These are phyloP conservation scores for Alternaria solani DNA, from an alignment of 2,329 filamentous ascomycete genomes.

Conservation along the genomic window DNA sequence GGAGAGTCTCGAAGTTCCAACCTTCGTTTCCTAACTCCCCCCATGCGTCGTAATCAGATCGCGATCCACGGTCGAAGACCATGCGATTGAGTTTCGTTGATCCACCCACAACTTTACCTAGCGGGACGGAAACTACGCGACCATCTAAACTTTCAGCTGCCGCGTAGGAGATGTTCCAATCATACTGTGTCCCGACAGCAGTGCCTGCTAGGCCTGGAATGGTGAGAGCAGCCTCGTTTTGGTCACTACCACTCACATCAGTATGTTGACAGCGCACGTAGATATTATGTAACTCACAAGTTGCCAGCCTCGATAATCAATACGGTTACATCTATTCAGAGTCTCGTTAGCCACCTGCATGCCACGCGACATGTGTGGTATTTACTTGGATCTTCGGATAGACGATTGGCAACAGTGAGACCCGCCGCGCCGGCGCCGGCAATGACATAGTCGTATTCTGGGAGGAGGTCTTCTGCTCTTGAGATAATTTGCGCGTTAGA, in stretches of 20 bases:
- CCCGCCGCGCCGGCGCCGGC: slow-evolving; percentile 38
- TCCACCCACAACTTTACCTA: slow-evolving; percentile 36
- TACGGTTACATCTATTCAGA: slow-evolving; percentile 23
- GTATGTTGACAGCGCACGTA: neutral
- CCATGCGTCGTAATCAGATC: slow-evolving; percentile 45
- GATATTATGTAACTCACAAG: slow-evolving; percentile 20
- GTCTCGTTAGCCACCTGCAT: neutral
- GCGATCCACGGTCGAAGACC: slow-evolving; percentile 39
- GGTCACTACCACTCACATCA: slow-evolving; percentile 23
- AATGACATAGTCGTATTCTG: slow-evolving; percentile 38
- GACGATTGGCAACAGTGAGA: slow-evolving; percentile 40
- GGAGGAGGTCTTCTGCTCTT: slow-evolving; percentile 22
- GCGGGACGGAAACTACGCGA: slow-evolving; percentile 22
- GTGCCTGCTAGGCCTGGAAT: slow-evolving; percentile 36
- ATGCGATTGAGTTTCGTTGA: slow-evolving; percentile 52
- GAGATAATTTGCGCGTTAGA: slow-evolving; percentile 24
- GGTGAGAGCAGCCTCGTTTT: slow-evolving; percentile 32
- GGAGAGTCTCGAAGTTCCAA: slow-evolving; percentile 38
- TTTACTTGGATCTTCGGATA: slow-evolving; percentile 33
- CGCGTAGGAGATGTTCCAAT: slow-evolving; percentile 35
- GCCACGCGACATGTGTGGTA: too few species aligned
- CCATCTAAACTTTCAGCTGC: slow-evolving; percentile 20
- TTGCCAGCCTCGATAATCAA: slow-evolving; percentile 36
- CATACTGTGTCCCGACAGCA: slow-evolving; percentile 35
- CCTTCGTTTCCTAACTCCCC: slow-evolving; percentile 34